phyloP scores from a whole-genome alignment of 2,329 filamentous ascomycete species.

The Cordyceps farinosa region DNA sequence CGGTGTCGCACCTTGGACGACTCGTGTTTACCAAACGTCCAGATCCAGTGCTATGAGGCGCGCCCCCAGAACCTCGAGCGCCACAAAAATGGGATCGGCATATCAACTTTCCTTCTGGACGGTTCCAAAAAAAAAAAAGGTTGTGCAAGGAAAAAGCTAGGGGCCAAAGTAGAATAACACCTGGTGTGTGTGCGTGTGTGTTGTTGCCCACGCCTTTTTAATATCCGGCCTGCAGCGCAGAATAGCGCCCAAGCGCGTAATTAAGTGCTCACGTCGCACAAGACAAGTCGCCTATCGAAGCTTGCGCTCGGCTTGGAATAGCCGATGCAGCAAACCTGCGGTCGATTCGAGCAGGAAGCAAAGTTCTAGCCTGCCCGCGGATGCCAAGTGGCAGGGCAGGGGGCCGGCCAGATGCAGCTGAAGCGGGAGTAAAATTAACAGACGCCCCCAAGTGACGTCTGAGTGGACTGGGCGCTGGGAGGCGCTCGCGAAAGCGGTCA shows the following conservation, averaged over 20 bases:
- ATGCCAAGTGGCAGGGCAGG: neutral
- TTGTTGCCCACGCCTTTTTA: neutral
- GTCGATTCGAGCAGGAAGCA: neutral
- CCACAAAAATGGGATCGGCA: neutral
- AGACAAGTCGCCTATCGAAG: neutral
- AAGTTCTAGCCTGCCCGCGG: neutral
- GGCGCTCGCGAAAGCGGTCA: neutral
- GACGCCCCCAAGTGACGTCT: constrained; percentile 6
- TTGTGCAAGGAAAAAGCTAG: neutral
- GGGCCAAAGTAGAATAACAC: neutral
- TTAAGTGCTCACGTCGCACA: neutral
- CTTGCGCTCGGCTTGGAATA: neutral
- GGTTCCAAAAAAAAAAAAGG: too few relatives aligned
- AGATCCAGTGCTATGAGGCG: constrained; percentile 8
- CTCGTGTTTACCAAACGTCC: neutral
- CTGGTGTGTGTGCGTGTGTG: too few relatives aligned
- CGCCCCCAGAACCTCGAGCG: constrained; percentile 1
- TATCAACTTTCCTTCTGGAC: neutral
- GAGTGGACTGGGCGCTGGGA: constrained; percentile 5
- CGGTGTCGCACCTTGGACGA: neutral
- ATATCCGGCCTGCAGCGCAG: neutral
- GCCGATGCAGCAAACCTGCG: neutral
- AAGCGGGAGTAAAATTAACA: neutral
- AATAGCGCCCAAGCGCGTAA: neutral
- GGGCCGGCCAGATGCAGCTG: neutral